Evolutionary conservation across 164 flowering plant species (phyloP).

Genomic region (Stephania yunnanensis): DNA sequence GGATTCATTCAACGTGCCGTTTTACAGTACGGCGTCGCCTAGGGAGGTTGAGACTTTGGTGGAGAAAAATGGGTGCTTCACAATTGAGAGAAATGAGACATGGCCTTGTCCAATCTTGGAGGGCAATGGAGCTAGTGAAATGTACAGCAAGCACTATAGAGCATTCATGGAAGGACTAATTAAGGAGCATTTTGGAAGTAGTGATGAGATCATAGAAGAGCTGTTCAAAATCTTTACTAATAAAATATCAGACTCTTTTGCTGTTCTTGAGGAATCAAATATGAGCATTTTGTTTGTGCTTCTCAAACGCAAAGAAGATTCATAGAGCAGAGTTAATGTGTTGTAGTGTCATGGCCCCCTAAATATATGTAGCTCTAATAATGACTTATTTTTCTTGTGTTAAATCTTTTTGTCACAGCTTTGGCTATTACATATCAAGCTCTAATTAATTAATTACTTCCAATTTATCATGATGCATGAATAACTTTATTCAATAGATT

Average conservation of each 20-base stretch:
- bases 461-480: too few relatives aligned
- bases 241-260: background rate
- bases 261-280: background rate
- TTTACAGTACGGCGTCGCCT: slow-evolving; percentile 9
- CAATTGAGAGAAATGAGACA: slow-evolving; percentile 7
- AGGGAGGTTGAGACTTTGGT: slow-evolving; percentile 10
- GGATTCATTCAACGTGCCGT: slow-evolving; percentile 24
- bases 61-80: slow-evolving; percentile 12
- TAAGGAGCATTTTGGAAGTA: background rate
- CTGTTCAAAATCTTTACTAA: background rate
- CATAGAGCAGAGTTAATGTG: background rate
- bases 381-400: too few relatives aligned
- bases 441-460: too few relatives aligned
- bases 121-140: too few relatives aligned
- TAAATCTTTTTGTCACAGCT: too few relatives aligned
- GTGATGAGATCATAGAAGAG: background rate
- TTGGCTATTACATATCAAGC: too few relatives aligned
- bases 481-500: too few relatives aligned
- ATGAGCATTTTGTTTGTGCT: background rate
- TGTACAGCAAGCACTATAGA: background rate
- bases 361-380: too few relatives aligned
- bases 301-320: background rate
- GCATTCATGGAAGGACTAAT: background rate
- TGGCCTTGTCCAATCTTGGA: background rate
- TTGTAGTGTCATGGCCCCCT: too few relatives aligned